These are phyloP conservation scores for Nakazawaea laoshanensis DNA, from an alignment of 805 yeast genomes.

Conservation along the genomic window DNA sequence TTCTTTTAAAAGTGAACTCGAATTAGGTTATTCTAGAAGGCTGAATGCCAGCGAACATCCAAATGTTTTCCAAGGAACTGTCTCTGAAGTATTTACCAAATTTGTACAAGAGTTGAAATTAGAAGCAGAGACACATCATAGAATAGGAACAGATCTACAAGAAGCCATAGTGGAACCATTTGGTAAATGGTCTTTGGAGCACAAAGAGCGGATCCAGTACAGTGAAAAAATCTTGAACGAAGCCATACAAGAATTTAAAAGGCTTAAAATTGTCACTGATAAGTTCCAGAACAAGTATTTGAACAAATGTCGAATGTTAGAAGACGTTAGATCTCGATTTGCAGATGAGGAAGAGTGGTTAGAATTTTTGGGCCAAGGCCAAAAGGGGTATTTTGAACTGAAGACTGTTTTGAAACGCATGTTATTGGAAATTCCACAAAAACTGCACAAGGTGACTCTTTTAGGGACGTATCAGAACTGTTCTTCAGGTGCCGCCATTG, in stretches of 20 bases:
- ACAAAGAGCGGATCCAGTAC: constrained; percentile 54
- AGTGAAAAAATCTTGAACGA: constrained; percentile 45
- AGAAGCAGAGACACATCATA: constrained; percentile 52
- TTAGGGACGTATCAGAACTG: constrained; percentile 60
- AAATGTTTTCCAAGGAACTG: constrained; percentile 42
- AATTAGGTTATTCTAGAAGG: constrained; percentile 53
- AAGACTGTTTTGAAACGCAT: constrained; percentile 20
- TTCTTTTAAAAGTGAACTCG: constrained; percentile 64
- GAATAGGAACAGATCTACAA: constrained; percentile 55
- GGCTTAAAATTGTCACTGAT: constrained; percentile 37
- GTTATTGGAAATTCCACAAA: constrained; percentile 41
- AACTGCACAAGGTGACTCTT: constrained; percentile 53
- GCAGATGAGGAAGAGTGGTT: constrained; percentile 34
- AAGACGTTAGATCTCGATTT: constrained; percentile 47
- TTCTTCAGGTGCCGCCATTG: constrained; percentile 52
- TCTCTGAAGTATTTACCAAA: constrained; percentile 55
- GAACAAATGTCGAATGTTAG: constrained; percentile 68
- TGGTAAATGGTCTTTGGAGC: constrained; percentile 66
- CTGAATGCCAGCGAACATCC: constrained; percentile 25
- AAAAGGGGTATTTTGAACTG: constrained; percentile 7
- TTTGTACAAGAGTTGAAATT: constrained; percentile 42
- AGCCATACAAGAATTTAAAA: constrained; percentile 45
- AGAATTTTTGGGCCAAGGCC: constrained; percentile 13
- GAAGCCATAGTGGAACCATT: constrained; percentile 62
- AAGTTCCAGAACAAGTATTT: constrained; percentile 56